Evolutionary conservation across 306 rosid genomes (phyloP).

Genomic region (Pyrus bretschneideri): DNA sequence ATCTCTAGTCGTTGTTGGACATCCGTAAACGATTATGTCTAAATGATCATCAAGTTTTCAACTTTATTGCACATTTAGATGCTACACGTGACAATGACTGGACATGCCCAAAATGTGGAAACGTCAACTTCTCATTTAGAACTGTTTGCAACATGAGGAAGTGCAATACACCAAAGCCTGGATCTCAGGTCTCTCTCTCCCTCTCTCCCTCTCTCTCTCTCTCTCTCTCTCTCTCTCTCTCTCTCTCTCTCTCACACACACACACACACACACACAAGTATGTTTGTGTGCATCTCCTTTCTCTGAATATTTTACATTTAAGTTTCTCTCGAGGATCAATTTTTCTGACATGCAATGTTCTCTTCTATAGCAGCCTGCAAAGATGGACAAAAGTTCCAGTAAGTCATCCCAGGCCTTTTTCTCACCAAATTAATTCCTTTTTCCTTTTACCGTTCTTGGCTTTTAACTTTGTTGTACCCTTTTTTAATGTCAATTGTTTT

Average conservation of each 20-base stretch:
- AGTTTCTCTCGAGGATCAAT: neutral
- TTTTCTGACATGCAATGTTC: conserved; percentile 12
- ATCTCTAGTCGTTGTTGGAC: neutral
- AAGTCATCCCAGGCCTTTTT: conserved; percentile 26
- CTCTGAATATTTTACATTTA: neutral
- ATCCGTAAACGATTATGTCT: neutral
- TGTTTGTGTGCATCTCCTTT: neutral
- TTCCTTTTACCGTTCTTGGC: neutral
- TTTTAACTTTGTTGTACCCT: neutral
- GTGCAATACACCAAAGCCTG: conserved; percentile 98
- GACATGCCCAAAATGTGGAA: conserved; percentile 98
- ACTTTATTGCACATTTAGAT: conserved; percentile 28
- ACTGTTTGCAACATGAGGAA: conserved; percentile 97
- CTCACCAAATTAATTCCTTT: conserved; percentile 3
- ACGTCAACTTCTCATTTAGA: conserved; percentile 91
- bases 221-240: neutral
- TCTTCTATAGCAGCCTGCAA: conserved; percentile 49
- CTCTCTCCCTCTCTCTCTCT: neutral
- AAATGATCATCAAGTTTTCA: neutral
- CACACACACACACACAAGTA: no score
- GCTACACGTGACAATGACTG: conserved; percentile 96
- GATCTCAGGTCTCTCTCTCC: conserved; percentile 66
- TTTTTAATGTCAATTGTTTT: conserved; percentile 26
- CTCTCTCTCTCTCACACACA: no score
- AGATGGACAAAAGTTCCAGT: conserved; percentile 80